Base-by-base conservation (phyloP, 148 eudicot species). In the Polygonum maritimum region DNA sequence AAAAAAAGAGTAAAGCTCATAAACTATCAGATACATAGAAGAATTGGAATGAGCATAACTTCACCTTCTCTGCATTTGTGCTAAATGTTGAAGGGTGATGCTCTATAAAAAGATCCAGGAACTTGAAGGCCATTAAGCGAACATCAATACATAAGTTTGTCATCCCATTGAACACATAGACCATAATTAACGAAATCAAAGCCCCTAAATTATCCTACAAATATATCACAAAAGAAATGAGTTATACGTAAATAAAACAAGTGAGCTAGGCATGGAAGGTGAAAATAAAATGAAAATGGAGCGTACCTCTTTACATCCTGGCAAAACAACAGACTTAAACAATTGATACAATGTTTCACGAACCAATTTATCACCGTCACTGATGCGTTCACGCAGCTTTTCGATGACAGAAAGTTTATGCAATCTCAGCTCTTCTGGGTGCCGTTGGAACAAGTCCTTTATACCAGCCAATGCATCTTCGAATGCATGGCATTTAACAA, bases 361-460 rank as follows among this genome's bases (percentile, higher is more conserved):
- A 58, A 94, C 96, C 58, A 84, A 26, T 81, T 87, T 92, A 81
- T 90, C 98, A 72, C 89, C 94, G 76, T 94, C 98, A 74, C 88
- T 86, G 58, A 94, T 94, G 44, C 98, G 97, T 76, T 94, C 98
- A 69, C 97, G 97, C 82, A 94, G 78, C 80, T 94, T 94, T 88
- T 94, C 98, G 48, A 92, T 83, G 60, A 88, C 84, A 74, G 92
- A 86, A 78, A 90, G 90, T 80, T 87, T 92, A 79, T 94, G 97
- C 85, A 79, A 80, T 82, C 80, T 90, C 82, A 94, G 78, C 86
- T 94, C 98, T 51, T 78, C 74, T 26, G 97, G 96, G 73, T 85
- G 74, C 48, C 88, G 90, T 73, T 81, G 84, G 79, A 94, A 81
- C 80, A 94, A 82, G 78, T 92, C 97, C 79, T 82, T 88, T 48